Percentiles rank a stretch among this genome's conserved stretches.
phyloP scores from a whole-genome alignment of 2,329 filamentous ascomycete genomes.

The Ascosphaera apis region DNA sequence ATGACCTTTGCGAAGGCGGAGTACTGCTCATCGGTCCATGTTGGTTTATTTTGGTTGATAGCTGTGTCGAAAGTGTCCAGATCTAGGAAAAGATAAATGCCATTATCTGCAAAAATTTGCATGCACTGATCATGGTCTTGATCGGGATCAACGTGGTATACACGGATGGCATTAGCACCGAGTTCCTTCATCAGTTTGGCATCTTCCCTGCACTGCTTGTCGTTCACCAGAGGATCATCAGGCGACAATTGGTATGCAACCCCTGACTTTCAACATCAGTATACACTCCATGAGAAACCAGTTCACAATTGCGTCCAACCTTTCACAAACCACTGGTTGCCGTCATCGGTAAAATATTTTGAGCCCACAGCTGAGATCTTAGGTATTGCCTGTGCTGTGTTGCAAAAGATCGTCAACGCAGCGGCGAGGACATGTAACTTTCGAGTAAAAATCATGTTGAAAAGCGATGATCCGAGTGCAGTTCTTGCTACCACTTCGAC shows the following conservation, averaged over 20 bases:
- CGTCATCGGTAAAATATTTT: slow-evolving; percentile 69
- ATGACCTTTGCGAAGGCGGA: slow-evolving; percentile 46
- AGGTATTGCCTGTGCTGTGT: slow-evolving; percentile 29
- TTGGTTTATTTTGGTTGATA: slow-evolving; percentile 30
- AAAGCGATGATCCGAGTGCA: too few relatives aligned
- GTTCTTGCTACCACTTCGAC: too few relatives aligned
- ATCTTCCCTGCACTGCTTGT: slow-evolving; percentile 54
- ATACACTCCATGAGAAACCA: slow-evolving; percentile 2
- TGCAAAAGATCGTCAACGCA: too few relatives aligned
- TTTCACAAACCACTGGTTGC: slow-evolving; percentile 66
- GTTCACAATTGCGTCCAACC: slow-evolving; percentile 27
- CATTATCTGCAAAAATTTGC: slow-evolving; percentile 52
- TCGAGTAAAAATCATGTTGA: too few relatives aligned
- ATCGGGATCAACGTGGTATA: slow-evolving; percentile 61
- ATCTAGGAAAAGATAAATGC: slow-evolving; percentile 69
- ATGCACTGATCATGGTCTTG: slow-evolving; percentile 60
- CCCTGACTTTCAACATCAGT: too few relatives aligned
- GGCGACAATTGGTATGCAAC: slow-evolving; percentile 46
- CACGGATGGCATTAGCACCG: slow-evolving; percentile 62
- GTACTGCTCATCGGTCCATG: slow-evolving; percentile 53
- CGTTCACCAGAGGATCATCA: slow-evolving; percentile 54
- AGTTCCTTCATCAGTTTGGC: slow-evolving; percentile 55
- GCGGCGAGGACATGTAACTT: too few relatives aligned
- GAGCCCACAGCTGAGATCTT: slow-evolving; percentile 42
- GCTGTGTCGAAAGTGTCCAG: slow-evolving; percentile 33